These are phyloP conservation scores for Lactarius vividus DNA, from an alignment of 768 basidiomycete species.

Conservation along the genomic window DNA sequence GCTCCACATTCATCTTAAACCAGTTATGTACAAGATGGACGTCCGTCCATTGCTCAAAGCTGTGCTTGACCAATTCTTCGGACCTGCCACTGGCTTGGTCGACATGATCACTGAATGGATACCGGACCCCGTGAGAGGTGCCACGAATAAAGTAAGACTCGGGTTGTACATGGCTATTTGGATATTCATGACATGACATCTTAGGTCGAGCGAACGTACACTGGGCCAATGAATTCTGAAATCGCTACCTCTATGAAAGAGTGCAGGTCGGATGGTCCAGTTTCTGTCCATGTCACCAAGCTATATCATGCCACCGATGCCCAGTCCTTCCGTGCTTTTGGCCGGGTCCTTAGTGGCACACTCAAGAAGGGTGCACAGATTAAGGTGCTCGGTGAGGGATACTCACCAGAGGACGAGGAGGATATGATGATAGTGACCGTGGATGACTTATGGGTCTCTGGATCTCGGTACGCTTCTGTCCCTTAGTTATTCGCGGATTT, in stretches of 20 bases:
- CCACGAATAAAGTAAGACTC: conserved; percentile 53
- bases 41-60: conserved; percentile 92
- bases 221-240: conserved; percentile 81
- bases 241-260: conserved; percentile 75
- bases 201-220: conserved; percentile 82
- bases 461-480: conserved; percentile 65
- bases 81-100: conserved; percentile 81
- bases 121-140: conserved; percentile 69
- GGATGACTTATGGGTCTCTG: conserved; percentile 87
- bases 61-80: conserved; percentile 94
- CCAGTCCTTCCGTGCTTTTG: conserved; percentile 94
- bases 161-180: conserved; percentile 1
- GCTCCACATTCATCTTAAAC: conserved; percentile 84
- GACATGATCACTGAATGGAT: conserved; percentile 91
- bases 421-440: conserved; percentile 87
- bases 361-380: conserved; percentile 77
- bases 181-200: conserved; percentile 12
- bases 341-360: conserved; percentile 91
- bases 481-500: not conserved
- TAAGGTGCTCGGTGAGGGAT: conserved; percentile 97
- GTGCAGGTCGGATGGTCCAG: conserved; percentile 80
- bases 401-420: conserved; percentile 98
- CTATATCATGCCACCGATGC: conserved; percentile 97
- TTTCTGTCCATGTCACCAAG: conserved; percentile 92
- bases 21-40: conserved; percentile 98